These are phyloP conservation scores for Chaetomium sp. DNA, from an alignment of 2,329 filamentous ascomycete genomes.

Conservation along the genomic window DNA sequence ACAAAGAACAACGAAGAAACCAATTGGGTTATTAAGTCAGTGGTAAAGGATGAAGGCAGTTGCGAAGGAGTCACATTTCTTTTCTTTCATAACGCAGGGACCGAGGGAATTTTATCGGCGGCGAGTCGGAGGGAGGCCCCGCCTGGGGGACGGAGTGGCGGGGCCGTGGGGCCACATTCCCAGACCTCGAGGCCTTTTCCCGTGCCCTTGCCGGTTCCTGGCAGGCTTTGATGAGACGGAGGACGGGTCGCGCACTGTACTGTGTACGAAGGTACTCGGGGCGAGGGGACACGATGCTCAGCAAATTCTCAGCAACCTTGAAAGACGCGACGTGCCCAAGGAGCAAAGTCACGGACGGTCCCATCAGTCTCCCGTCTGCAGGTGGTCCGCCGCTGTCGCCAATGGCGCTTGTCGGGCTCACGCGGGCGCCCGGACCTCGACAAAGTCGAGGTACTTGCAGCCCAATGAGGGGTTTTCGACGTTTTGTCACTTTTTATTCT, in stretches of 20 bases:
- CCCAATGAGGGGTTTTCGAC: conserved; percentile 6
- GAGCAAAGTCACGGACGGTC: too few species aligned
- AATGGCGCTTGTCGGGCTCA: not conserved
- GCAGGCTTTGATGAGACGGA: too few species aligned
- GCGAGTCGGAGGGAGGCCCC: conserved; percentile 9
- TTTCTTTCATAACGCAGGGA: not conserved
- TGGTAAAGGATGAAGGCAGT: conserved; percentile 2
- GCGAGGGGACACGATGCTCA: too few species aligned
- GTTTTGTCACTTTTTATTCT: conserved; percentile 2
- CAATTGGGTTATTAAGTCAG: not conserved
- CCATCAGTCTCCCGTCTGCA: too few species aligned
- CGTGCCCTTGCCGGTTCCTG: too few species aligned
- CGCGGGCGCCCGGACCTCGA: too few species aligned
- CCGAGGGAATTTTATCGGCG: conserved; percentile 15
- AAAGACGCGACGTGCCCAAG: too few species aligned
- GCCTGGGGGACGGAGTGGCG: conserved; percentile 9
- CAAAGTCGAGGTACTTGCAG: not conserved
- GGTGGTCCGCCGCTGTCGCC: not conserved
- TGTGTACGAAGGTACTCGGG: too few species aligned
- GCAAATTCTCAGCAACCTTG: too few species aligned
- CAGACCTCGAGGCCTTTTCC: not conserved
- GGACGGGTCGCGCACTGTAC: too few species aligned
- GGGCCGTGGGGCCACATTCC: not conserved
- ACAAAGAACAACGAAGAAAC: not conserved
- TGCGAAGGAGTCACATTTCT: conserved; percentile 8